Base-by-base conservation (phyloP, 164 flowering plant species). In the Umbilicus rupestris region DNA sequence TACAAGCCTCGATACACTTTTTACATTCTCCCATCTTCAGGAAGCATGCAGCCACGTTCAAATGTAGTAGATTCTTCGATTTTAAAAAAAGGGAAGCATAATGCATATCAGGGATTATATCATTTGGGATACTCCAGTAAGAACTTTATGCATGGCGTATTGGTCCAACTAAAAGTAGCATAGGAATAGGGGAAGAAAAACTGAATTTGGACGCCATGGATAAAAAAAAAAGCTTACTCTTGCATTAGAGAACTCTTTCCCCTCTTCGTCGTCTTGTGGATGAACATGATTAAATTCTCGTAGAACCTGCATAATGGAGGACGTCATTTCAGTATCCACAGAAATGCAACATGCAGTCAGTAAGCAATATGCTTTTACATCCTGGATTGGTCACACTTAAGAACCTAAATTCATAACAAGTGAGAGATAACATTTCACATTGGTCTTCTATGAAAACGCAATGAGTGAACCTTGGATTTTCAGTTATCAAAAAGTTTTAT, bases 261-360 rank as follows among this genome's bases (percentile, higher is more conserved):
- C 97, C 73, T 92, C 99, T 63, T 88, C 96, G 35, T 95, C 97
- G 78, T 87, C 90, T 73, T 87, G 97, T 22, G 99, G 99, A 79
- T 89, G 85, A 42, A 95, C 97, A 80, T 92, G 99, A 79, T 95
- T 95, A 68, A 79, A 95, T 74, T 95, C 99, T 33, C 97, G 88
- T 73, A 92, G 99, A 68, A 92, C 84, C 99, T 94, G 82, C 65
- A 63, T 2, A 60, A 41, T 22, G 45, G 29, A 20, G 26, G 29
- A 14, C 65, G 33, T 39, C 7, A 39, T 33, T 31, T 20, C 2
- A 39, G 15, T 10, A 35, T 62, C 26, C 39, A 62, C 44, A 33
- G 24, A 62, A 17, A 9, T 31, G n/a, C n/a, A n/a, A n/a, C n/a
- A n/a, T n/a, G n/a, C n/a, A n/a, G n/a, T n/a, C n/a, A n/a, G n/a